phyloP scores from a whole-genome alignment of 768 basidiomycete genomes.

The Suillus placidus region DNA sequence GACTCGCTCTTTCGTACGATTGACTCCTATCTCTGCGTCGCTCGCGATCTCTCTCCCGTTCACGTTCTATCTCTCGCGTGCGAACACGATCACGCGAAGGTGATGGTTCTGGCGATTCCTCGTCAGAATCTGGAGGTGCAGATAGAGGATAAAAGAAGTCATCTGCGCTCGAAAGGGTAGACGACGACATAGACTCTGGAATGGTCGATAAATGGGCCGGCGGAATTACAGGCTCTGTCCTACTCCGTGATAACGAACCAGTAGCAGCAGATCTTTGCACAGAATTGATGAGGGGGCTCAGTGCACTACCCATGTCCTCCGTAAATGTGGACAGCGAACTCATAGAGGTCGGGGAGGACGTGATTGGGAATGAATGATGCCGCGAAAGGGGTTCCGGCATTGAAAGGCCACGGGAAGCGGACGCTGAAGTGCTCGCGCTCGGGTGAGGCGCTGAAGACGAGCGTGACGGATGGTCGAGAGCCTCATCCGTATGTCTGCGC shows the following conservation, averaged over 20 bases:
- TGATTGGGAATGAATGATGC: slow-evolving; percentile 30
- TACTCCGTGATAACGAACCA: slow-evolving; percentile 26
- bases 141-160: slow-evolving; percentile 28
- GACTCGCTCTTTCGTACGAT: neutral
- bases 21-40: neutral
- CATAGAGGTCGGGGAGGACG: slow-evolving; percentile 20
- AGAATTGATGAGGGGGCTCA: slow-evolving; percentile 23
- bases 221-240: slow-evolving; percentile 31
- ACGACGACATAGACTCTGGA: slow-evolving; percentile 23
- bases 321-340: slow-evolving; percentile 26
- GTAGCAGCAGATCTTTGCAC: slow-evolving; percentile 16
- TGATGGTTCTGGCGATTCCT: slow-evolving; percentile 13
- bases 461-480: slow-evolving; percentile 19
- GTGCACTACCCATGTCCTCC: slow-evolving; percentile 28
- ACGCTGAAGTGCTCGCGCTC: slow-evolving; percentile 14
- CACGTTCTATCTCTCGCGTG: slow-evolving; percentile 3
- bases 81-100: slow-evolving; percentile 27
- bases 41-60: slow-evolving; percentile 4
- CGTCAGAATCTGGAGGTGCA: slow-evolving; percentile 19
- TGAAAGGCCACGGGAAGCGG: slow-evolving; percentile 23
- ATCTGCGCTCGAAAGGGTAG: slow-evolving; percentile 27
- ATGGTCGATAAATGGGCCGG: slow-evolving; percentile 29
- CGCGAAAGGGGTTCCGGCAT: slow-evolving; percentile 25
- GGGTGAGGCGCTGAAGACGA: slow-evolving; percentile 24
- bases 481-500: slow-evolving; percentile 32